Base-by-base conservation (phyloP, 108 stramenopile genomes). In the Cyclotella sp. region DNA sequence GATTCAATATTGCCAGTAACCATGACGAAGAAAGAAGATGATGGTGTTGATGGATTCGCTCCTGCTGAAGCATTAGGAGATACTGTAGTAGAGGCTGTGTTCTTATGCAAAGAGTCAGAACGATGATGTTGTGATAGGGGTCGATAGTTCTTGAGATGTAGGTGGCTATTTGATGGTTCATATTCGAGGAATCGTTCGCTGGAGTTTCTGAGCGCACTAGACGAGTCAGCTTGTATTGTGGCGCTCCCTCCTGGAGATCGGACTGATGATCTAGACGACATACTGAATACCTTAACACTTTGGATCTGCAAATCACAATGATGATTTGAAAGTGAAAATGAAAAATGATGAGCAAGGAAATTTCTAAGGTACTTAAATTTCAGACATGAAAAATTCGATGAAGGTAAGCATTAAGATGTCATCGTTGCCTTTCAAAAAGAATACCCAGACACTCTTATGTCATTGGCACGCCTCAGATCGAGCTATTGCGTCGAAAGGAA, bases 1-100 rank as follows among this genome's bases (percentile, higher is more conserved):
- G 71, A 78, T 47, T 91, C 87, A 16, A 93, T 75, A 21, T 88
- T 88, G 21, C 90, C 90, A 21, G 83, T 87, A 40, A 84, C 73
- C 75, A 87, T 80, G 46, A 92, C 49, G 52, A 70, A 88, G 62
- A 88, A 92, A 15, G 86, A 80, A 14, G 86, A 79, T 14, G 80
- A 43, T 53, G 52, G 60, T 44, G 40, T 19, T 54, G 71, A 49
- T 44, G 43, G 40, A 58, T 27, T 43, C 22, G 64, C 24, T 15
- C 18, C 28, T 13, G 52, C 6, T 30, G 67, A 1, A 53, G 14
- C 49, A 53, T 53, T 68, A 0, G 28, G 4, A 14, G 29, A 28
- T 7, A 16, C 7, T 3, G 15, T 2, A 24, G 34, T 44, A 19
- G 40, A 21, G 16, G 57, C 43, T 6, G 57, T 39, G n/a, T 24